Conservation (phyloP, 1,139 yeast genomes). For the Hemisphaericaspora xylofermentans region DNA sequence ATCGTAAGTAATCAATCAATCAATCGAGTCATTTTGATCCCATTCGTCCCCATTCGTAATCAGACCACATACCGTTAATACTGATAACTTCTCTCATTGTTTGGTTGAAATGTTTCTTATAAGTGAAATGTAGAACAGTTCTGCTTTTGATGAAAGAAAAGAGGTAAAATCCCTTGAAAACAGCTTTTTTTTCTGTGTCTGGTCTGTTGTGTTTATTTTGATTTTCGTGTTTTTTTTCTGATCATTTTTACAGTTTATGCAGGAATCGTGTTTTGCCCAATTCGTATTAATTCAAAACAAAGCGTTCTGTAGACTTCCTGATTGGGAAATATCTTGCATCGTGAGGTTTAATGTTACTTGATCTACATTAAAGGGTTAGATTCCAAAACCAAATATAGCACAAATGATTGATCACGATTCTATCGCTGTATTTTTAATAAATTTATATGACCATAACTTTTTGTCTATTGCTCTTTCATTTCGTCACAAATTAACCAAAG, state of each 20-base stretch:
- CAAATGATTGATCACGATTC: too few species aligned
- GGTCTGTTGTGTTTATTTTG: slow-evolving; percentile 6
- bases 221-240: slow-evolving; percentile 7
- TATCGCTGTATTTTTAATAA: too few species aligned
- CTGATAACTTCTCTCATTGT: slow-evolving; percentile 91
- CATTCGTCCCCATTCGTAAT: background rate
- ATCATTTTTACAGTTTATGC: slow-evolving; percentile 1
- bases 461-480: too few species aligned
- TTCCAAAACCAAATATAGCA: too few species aligned
- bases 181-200: slow-evolving; percentile 3
- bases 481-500: too few species aligned
- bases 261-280: slow-evolving; percentile 6
- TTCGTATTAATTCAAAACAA: slow-evolving; percentile 20
- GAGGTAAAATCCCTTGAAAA: slow-evolving; percentile 1
- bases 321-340: slow-evolving; percentile 12
- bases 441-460: too few species aligned
- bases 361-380: too few species aligned
- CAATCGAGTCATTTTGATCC: background rate
- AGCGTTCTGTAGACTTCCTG: slow-evolving; percentile 18
- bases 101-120: background rate
- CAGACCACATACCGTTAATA: slow-evolving; percentile 68
- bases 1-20: slow-evolving; percentile 4
- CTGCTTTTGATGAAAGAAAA: background rate
- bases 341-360: background rate
- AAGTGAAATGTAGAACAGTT: background rate